phyloP scores from a whole-genome alignment of 257 asterid species.

The Nicotiana sylvestris region DNA sequence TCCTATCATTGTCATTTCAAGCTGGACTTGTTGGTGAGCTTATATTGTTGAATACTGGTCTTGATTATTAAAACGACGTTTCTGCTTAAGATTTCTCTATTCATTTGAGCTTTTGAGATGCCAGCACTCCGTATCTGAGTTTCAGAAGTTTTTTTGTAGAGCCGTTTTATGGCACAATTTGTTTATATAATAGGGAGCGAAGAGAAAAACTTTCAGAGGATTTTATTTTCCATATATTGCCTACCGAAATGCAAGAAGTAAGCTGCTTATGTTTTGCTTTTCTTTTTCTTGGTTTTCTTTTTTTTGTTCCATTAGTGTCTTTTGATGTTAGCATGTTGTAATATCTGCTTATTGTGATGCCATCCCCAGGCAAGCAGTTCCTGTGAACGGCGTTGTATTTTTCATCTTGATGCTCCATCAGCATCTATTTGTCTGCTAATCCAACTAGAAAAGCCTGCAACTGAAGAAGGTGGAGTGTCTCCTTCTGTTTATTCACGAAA shows the following conservation, averaged over 20 bases:
- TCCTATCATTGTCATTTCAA: constrained; percentile 86
- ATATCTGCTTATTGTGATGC: constrained; percentile 4
- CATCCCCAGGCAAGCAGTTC: constrained; percentile 58
- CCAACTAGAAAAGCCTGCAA: constrained; percentile 97
- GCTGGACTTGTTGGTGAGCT: constrained; percentile 96
- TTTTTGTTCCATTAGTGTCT: neutral
- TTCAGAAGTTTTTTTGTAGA: constrained; percentile 71
- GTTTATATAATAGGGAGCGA: constrained; percentile 98
- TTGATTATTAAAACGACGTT: constrained; percentile 15
- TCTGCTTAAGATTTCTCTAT: constrained; percentile 16
- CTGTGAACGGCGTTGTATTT: constrained; percentile 64
- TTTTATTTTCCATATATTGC: constrained; percentile 67
- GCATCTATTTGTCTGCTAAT: constrained; percentile 92
- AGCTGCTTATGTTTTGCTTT: constrained; percentile 28
- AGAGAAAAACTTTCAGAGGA: constrained; percentile 98
- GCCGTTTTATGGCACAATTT: constrained; percentile 97
- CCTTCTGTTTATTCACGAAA: constrained; percentile 95
- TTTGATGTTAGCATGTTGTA: constrained; percentile 2
- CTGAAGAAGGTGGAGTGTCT: constrained; percentile 99
- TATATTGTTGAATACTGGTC: constrained; percentile 22
- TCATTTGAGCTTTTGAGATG: constrained; percentile 28
- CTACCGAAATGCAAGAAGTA: constrained; percentile 78
- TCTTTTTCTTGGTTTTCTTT: constrained; percentile 12
- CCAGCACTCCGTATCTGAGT: constrained; percentile 48
- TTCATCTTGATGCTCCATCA: constrained; percentile 92